Percentiles rank a stretch among this genome's conserved stretches.
phyloP scores from a whole-genome alignment of 176 grass and related monocot genomes.

The Tillandsia leiboldiana region DNA sequence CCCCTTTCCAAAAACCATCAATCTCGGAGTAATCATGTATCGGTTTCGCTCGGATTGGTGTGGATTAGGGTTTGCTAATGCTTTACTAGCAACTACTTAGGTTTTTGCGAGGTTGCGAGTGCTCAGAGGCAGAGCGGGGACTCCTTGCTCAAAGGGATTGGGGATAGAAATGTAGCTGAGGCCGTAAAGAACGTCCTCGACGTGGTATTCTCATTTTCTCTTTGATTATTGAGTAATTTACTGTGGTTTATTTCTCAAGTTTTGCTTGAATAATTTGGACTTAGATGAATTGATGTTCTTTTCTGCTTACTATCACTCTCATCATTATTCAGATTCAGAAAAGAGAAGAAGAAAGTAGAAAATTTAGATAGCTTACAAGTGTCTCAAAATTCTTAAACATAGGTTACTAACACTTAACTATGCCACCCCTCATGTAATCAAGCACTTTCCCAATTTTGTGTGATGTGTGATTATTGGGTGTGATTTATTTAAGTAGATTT shows the following conservation, averaged over 20 bases:
- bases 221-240: not conserved
- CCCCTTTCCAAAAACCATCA: not conserved
- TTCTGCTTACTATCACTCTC: too few relatives aligned
- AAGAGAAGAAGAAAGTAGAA: too few relatives aligned
- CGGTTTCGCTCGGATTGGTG: not conserved
- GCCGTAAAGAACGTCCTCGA: slow-evolving; percentile 69
- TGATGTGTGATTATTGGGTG: too few relatives aligned
- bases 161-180: slow-evolving; percentile 47
- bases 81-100: slow-evolving; percentile 15
- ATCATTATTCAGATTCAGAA: too few relatives aligned
- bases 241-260: not conserved
- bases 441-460: too few relatives aligned
- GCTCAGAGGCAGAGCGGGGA: slow-evolving; percentile 29
- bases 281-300: too few relatives aligned
- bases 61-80: not conserved
- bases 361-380: too few relatives aligned
- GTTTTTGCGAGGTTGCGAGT: slow-evolving; percentile 28
- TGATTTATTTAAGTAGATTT: too few relatives aligned
- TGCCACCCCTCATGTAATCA: too few relatives aligned
- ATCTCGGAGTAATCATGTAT: too few relatives aligned
- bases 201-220: slow-evolving; percentile 36
- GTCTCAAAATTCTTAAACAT: too few relatives aligned
- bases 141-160: slow-evolving; percentile 27
- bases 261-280: not conserved
- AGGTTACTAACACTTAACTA: too few relatives aligned